Evolutionary conservation across 306 rosid genomes (phyloP).

Genomic region (Fragaria iinumae): DNA sequence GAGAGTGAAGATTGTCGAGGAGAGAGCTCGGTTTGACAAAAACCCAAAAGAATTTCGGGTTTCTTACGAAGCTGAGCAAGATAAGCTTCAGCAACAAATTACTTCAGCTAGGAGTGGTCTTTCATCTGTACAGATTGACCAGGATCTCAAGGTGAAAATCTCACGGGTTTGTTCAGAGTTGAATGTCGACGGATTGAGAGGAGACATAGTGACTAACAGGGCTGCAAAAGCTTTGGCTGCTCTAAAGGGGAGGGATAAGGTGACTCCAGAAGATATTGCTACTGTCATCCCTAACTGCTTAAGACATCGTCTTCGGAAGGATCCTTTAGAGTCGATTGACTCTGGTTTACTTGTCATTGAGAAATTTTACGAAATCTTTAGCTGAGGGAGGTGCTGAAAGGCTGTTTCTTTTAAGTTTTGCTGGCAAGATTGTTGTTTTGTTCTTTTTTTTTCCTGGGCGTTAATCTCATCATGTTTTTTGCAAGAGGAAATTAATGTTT

Average conservation of each 20-base stretch:
- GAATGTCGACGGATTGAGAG: slow-evolving; percentile 95
- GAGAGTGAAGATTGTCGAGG: slow-evolving; percentile 95
- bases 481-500: slow-evolving; percentile 19
- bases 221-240: slow-evolving; percentile 94
- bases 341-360: slow-evolving; percentile 88
- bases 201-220: slow-evolving; percentile 86
- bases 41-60: slow-evolving; percentile 72
- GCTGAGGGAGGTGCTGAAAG: slow-evolving; percentile 39
- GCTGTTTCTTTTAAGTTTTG: slow-evolving; percentile 23
- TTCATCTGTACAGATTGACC: slow-evolving; percentile 68
- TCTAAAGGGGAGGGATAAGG: slow-evolving; percentile 72
- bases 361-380: slow-evolving; percentile 82
- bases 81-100: slow-evolving; percentile 71
- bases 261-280: slow-evolving; percentile 77
- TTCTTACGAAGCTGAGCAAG: slow-evolving; percentile 66
- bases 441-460: slow-evolving; percentile 12
- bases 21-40: slow-evolving; percentile 73
- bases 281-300: slow-evolving; percentile 93
- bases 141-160: slow-evolving; percentile 76
- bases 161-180: slow-evolving; percentile 83
- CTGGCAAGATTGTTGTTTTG: slow-evolving; percentile 30
- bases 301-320: slow-evolving; percentile 95
- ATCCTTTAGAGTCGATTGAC: slow-evolving; percentile 91
- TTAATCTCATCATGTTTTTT: slow-evolving; percentile 25
- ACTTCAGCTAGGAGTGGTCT: slow-evolving; percentile 63